These are phyloP conservation scores for Termitomyces sp. DNA, from an alignment of 768 basidiomycete species.

Conservation along the genomic window DNA sequence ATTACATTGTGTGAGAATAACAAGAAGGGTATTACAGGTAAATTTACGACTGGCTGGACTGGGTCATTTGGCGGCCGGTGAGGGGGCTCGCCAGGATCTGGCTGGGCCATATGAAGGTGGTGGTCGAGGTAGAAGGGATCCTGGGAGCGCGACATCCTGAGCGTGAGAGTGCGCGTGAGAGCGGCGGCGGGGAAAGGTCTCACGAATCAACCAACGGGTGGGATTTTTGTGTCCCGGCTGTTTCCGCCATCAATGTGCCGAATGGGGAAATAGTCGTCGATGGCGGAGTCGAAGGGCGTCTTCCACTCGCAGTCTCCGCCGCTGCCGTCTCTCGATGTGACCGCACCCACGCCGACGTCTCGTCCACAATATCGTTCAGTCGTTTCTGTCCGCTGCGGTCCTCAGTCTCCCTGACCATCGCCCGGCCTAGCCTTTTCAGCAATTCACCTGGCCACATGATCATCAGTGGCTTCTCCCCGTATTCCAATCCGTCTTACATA, in stretches of 20 bases:
- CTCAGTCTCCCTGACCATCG: constrained; percentile 25
- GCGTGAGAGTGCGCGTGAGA: constrained; percentile 49
- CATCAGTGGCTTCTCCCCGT: constrained; percentile 18
- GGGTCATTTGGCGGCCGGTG: constrained; percentile 17
- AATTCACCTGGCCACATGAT: constrained; percentile 15
- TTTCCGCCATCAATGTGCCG: constrained; percentile 14
- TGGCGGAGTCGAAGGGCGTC: constrained; percentile 1
- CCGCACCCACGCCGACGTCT: constrained; percentile 32
- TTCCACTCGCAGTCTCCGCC: neutral
- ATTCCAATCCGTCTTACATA: constrained; percentile 21
- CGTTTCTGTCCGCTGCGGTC: constrained; percentile 35
- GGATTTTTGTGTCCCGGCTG: constrained; percentile 27
- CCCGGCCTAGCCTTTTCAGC: constrained; percentile 9
- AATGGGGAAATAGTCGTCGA: constrained; percentile 14
- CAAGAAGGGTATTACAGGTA: constrained; percentile 29
- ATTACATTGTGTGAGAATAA: constrained; percentile 21
- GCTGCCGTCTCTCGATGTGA: constrained; percentile 23
- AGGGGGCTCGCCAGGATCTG: constrained; percentile 12
- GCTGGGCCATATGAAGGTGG: constrained; percentile 39
- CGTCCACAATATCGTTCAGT: constrained; percentile 27
- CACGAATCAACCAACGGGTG: constrained; percentile 28
- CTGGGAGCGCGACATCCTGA: constrained; percentile 41
- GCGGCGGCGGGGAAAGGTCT: constrained; percentile 29
- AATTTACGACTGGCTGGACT: constrained; percentile 18
- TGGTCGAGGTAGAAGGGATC: constrained; percentile 44